Conservation (phyloP, 1,139 yeast genomes). For the Candida tropicalis region DNA sequence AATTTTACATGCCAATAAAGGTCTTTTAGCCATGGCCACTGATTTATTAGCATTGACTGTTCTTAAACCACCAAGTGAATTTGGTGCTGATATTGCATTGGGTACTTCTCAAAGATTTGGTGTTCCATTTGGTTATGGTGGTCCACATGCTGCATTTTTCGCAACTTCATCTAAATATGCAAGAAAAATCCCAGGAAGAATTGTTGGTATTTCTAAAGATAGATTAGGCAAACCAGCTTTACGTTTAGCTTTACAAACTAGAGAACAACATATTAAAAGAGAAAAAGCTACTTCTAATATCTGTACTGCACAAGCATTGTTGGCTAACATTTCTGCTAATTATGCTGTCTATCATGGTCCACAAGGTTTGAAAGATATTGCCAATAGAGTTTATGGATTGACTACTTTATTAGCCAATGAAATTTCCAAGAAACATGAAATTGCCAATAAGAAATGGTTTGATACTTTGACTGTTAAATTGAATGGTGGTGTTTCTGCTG, state of each 20-base stretch:
- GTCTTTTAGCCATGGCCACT: slow-evolving; percentile 81
- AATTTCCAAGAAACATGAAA: slow-evolving; percentile 47
- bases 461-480: slow-evolving; percentile 82
- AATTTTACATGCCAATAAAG: slow-evolving; percentile 69
- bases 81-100: slow-evolving; percentile 90
- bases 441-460: slow-evolving; percentile 71
- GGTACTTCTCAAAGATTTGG: slow-evolving; percentile 97
- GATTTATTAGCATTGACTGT: slow-evolving; percentile 88
- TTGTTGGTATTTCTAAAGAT: slow-evolving; percentile 92
- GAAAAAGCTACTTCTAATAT: slow-evolving; percentile 98
- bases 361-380: slow-evolving; percentile 79
- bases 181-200: slow-evolving; percentile 95
- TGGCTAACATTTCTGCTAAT: slow-evolving; percentile 94
- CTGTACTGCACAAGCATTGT: slow-evolving; percentile 95
- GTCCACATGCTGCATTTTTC: slow-evolving; percentile 98
- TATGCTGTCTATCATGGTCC: slow-evolving; percentile 98
- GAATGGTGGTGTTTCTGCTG: slow-evolving; percentile 51
- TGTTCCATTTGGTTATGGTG: slow-evolving; percentile 97
- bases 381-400: slow-evolving; percentile 73
- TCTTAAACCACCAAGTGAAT: slow-evolving; percentile 78
- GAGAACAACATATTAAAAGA: slow-evolving; percentile 97
- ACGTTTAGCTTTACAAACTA: slow-evolving; percentile 92
- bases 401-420: slow-evolving; percentile 71
- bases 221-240: slow-evolving; percentile 86
- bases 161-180: slow-evolving; percentile 78